Base-by-base conservation (phyloP, 371 early-diverging fungal species). In the Syncephalastrum sp. region DNA sequence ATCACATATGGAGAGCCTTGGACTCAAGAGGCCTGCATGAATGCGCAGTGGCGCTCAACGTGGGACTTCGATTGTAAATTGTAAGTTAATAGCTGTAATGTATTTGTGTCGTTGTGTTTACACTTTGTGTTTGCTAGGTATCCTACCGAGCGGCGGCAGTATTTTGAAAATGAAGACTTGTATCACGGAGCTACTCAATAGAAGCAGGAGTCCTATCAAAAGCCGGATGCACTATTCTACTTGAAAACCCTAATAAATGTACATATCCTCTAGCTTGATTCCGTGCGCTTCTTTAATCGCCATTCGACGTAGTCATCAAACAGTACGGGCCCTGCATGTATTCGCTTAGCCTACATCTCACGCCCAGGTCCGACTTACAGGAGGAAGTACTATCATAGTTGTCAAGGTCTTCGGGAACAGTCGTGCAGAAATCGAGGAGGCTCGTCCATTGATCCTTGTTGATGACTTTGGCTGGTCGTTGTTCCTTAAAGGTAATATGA, bases 1-100 rank as follows among this genome's bases (percentile, higher is more conserved):
- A 60, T 97, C n/a, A 83, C 90, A 1, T 98, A 96, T 73, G 96
- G 94, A 50, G 82, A 83, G 13, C 69, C 84, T 15, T 93, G 95
- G 85, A 82, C 90, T 3, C 79, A 81, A 52, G 63, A 77, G 25
- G 83, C 82, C 14, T 89, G 89, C 59, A 64, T 87, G 59, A 67
- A 78, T 16, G 81, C 87, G 53, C 94, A 94, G 73, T 89, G 91
- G 89, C 62, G 92, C 50, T 72, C 69, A 14, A 82, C 88, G 1
- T 98, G 98, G 98, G 75, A 79, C 48, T 77, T 77, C 47, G 75
- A 77, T 55, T 77, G 78, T 56, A 60, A 60, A 5, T 66, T 64
- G 78, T 72, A 58, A 57, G 66, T 60, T 60, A 33, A 33, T 33
- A 33, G 38, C 10, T 8, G 38, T 33, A 33, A 10, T 33, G 6